phyloP scores from a whole-genome alignment of 345 rosid species.

The Lepidium aucheri region DNA sequence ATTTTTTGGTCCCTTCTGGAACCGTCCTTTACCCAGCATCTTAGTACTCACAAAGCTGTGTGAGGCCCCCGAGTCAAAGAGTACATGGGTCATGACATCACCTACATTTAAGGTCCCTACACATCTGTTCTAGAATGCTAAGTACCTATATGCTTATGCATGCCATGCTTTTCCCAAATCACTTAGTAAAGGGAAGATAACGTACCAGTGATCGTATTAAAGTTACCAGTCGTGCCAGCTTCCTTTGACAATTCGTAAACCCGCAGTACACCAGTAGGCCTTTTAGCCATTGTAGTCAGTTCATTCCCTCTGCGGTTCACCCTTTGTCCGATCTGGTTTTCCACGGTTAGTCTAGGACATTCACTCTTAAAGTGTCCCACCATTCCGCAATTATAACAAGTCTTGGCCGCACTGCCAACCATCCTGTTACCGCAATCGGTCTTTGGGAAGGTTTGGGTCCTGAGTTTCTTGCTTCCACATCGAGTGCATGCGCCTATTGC shows the following conservation, averaged over 20 bases:
- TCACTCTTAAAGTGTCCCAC: background rate
- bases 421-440: background rate
- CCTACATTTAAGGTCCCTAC: background rate
- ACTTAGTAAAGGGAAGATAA: too few species aligned
- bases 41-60: background rate
- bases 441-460: background rate
- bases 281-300: too few species aligned
- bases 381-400: background rate
- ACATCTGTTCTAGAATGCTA: background rate
- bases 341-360: background rate
- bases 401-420: background rate
- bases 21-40: background rate
- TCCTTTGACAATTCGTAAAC: background rate
- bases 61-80: too few species aligned
- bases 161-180: too few species aligned
- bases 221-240: background rate
- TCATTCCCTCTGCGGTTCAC: too few species aligned
- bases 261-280: too few species aligned
- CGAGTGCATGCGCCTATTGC: background rate
- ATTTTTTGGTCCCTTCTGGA: background rate
- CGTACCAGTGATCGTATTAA: background rate
- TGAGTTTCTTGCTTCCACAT: background rate
- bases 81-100: too few species aligned
- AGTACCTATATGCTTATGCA: background rate
- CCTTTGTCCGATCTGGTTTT: too few species aligned